phyloP scores from a whole-genome alignment of 2,329 filamentous ascomycete species.

The Colletotrichum sp. region DNA sequence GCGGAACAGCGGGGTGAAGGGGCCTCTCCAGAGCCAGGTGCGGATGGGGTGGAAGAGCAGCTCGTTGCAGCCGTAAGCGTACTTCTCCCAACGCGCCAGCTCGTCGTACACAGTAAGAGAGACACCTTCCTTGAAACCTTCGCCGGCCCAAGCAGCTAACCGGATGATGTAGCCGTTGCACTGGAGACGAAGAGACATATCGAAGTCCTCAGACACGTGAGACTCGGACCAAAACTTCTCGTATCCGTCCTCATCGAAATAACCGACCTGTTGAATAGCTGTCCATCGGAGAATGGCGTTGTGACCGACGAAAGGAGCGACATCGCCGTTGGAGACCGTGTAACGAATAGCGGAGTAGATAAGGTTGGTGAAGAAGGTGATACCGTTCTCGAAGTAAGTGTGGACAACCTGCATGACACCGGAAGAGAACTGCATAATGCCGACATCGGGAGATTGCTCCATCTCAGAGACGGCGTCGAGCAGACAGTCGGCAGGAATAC shows the following conservation, averaged over 20 bases:
- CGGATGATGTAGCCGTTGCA: conserved; percentile 75
- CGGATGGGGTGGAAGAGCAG: conserved; percentile 80
- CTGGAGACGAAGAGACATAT: conserved; percentile 81
- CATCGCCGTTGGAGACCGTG: conserved; percentile 78
- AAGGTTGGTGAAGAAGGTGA: conserved; percentile 75
- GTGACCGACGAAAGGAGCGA: conserved; percentile 82
- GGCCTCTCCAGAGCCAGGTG: conserved; percentile 75
- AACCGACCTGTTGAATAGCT: conserved; percentile 76
- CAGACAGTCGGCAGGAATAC: conserved; percentile 78
- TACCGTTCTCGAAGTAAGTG: conserved; percentile 75
- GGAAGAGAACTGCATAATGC: conserved; percentile 79
- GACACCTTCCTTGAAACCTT: conserved; percentile 84
- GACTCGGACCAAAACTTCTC: conserved; percentile 85
- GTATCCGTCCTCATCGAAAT: conserved; percentile 71
- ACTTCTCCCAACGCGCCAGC: conserved; percentile 85
- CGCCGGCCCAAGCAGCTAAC: conserved; percentile 73
- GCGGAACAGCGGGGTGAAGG: conserved; percentile 81
- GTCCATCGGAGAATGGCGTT: conserved; percentile 80
- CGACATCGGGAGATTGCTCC: conserved; percentile 80
- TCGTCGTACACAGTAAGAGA: conserved; percentile 87
- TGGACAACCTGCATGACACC: conserved; percentile 81
- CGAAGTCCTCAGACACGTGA: conserved; percentile 82
- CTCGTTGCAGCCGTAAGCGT: conserved; percentile 85
- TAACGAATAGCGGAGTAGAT: conserved; percentile 80
- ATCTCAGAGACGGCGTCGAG: conserved; percentile 82